These are phyloP conservation scores for Clathrospora elynae DNA, from an alignment of 2,329 filamentous ascomycete genomes.

Conservation along the genomic window DNA sequence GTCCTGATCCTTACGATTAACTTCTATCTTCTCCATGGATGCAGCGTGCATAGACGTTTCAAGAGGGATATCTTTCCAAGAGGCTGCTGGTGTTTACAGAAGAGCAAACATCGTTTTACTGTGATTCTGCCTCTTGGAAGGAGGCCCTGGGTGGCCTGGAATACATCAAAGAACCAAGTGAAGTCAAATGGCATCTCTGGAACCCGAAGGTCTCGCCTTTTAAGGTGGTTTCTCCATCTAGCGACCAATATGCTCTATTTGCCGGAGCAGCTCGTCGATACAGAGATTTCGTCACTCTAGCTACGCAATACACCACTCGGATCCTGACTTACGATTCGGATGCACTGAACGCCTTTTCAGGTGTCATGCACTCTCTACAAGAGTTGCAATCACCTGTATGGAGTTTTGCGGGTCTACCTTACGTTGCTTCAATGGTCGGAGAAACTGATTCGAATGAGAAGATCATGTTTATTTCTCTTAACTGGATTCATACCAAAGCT, in stretches of 20 bases:
- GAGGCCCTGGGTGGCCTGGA: background rate
- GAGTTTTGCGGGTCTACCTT: background rate
- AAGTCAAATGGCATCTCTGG: background rate
- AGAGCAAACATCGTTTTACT: slow-evolving; percentile 8
- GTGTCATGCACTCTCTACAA: background rate
- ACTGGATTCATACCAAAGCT: no score
- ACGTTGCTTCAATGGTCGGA: no score
- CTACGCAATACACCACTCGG: background rate
- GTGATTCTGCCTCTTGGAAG: background rate
- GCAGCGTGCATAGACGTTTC: slow-evolving; percentile 10
- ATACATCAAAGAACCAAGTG: background rate
- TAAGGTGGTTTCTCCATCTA: no score
- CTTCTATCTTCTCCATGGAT: slow-evolving; percentile 2
- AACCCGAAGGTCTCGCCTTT: background rate
- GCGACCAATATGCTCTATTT: background rate
- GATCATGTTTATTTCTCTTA: no score
- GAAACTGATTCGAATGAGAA: no score
- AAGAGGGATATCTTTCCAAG: slow-evolving; percentile 3
- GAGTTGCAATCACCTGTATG: background rate
- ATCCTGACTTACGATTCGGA: background rate
- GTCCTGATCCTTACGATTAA: background rate
- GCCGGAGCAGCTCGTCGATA: background rate
- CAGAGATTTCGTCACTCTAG: background rate
- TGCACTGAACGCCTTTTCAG: slow-evolving; percentile 1
- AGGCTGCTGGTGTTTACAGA: slow-evolving; percentile 8